Conservation (phyloP, 345 rosid genomes). For the Moricandia moricandioides region DNA sequence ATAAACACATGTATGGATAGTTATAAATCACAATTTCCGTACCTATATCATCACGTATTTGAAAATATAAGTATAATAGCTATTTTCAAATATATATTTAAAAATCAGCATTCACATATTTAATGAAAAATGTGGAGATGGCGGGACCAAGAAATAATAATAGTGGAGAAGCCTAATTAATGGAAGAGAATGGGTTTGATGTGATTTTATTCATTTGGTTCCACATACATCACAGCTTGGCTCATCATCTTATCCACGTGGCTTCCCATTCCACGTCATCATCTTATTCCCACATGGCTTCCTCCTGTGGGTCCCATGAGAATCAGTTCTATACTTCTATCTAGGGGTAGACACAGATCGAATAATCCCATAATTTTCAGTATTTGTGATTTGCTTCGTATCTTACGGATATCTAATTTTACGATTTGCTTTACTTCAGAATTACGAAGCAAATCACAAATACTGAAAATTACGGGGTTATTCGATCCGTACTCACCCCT, state of each 20-base stretch:
- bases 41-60: not conserved
- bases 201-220: slow-evolving; percentile 29
- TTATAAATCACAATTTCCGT: slow-evolving; percentile 15
- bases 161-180: slow-evolving; percentile 27
- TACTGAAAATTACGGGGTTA: no score
- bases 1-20: slow-evolving; percentile 9
- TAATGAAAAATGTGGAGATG: not conserved
- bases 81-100: not conserved
- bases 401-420: no score
- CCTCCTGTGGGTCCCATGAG: slow-evolving; percentile 3
- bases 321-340: no score
- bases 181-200: slow-evolving; percentile 30
- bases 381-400: no score
- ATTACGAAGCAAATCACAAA: no score
- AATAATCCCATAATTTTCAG: no score
- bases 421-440: no score
- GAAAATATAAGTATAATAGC: not conserved
- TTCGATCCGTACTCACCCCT: no score
- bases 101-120: not conserved
- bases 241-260: slow-evolving; percentile 41
- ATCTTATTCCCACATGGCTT: slow-evolving; percentile 27
- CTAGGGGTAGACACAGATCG: no score
- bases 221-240: slow-evolving; percentile 30
- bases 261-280: slow-evolving; percentile 34
- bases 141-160: slow-evolving; percentile 35